These are phyloP conservation scores for Lepiota subincarnata DNA, from an alignment of 768 basidiomycete species.

Conservation along the genomic window DNA sequence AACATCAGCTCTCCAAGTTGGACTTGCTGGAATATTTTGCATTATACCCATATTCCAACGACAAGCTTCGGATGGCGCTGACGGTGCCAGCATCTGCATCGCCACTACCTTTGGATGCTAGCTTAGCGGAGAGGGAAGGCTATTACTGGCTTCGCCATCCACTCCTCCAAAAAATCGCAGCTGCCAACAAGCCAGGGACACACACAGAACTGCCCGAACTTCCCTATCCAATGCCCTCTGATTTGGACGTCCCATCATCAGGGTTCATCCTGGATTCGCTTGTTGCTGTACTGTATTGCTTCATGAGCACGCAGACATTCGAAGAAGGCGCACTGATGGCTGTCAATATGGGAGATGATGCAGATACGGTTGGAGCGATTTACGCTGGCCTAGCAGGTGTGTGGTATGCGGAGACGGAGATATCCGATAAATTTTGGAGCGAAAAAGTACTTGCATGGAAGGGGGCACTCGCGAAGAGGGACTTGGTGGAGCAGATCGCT, in stretches of 20 bases:
- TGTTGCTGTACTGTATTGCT: constrained; percentile 41
- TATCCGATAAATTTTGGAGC: constrained; percentile 31
- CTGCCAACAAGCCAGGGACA: constrained; percentile 5
- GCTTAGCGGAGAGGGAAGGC: constrained; percentile 24
- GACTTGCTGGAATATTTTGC: constrained; percentile 35
- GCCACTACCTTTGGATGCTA: constrained; percentile 11
- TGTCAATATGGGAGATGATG: constrained; percentile 40
- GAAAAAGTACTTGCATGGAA: constrained; percentile 32
- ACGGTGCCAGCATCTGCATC: constrained; percentile 23
- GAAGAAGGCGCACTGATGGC: constrained; percentile 42
- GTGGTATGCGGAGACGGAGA: constrained; percentile 33
- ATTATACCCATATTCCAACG: constrained; percentile 31
- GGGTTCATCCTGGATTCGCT: constrained; percentile 39
- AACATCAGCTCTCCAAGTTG: constrained; percentile 30
- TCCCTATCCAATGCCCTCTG: constrained; percentile 28
- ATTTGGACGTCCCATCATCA: constrained; percentile 28
- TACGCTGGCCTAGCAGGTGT: constrained; percentile 42
- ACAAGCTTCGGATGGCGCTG: constrained; percentile 28
- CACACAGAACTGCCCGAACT: constrained; percentile 9
- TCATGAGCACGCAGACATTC: constrained; percentile 38
- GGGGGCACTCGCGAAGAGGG: constrained; percentile 24
- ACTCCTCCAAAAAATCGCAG: constrained; percentile 26
- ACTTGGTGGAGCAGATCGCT: constrained; percentile 33
- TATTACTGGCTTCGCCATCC: constrained; percentile 34
- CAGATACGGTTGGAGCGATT: constrained; percentile 43